phyloP scores from a whole-genome alignment of 257 asterid species.

The Solanum chiquidenum region DNA sequence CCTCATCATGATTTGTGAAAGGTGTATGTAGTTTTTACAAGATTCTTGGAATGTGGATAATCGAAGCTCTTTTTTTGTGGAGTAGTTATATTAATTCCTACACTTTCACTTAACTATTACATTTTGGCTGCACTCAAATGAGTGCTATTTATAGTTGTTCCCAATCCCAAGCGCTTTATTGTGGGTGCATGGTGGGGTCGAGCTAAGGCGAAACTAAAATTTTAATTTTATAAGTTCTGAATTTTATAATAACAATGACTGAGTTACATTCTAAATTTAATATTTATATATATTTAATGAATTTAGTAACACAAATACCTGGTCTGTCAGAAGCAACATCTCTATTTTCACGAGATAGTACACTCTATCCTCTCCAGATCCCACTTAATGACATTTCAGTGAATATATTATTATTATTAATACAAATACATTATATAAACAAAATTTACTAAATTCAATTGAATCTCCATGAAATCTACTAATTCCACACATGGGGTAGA shows the following conservation, averaged over 20 bases:
- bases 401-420: too few species aligned
- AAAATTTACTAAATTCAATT: background rate
- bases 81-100: background rate
- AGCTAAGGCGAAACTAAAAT: background rate
- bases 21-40: background rate
- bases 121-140: background rate
- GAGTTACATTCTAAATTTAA: too few species aligned
- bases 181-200: background rate
- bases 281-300: too few species aligned
- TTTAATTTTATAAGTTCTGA: accelerated
- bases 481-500: background rate
- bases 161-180: background rate
- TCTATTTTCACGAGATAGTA: accelerated
- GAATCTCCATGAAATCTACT: accelerated
- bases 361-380: accelerated
- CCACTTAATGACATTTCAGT: accelerated
- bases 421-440: too few species aligned
- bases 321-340: accelerated
- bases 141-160: background rate
- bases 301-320: too few species aligned
- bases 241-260: too few species aligned
- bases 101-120: background rate
- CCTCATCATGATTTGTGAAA: background rate
- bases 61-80: background rate
- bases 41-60: background rate